Base-by-base conservation (phyloP, 805 yeast species). In the Debaryomyces castellii region DNA sequence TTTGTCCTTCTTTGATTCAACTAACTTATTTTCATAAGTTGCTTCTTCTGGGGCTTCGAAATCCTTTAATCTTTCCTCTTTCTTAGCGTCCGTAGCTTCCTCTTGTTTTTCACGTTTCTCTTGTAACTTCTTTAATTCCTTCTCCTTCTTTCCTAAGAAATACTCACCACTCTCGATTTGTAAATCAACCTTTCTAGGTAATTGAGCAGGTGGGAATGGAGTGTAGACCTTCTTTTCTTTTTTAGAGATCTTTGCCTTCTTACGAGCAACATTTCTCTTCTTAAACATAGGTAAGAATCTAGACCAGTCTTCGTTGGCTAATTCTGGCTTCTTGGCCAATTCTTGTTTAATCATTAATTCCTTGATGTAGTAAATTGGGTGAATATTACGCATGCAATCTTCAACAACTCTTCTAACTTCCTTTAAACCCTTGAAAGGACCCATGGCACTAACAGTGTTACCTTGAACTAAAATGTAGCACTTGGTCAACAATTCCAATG, bases 91-190 rank as follows among this genome's bases (percentile, higher is more conserved):
- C 54, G 85, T 82, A 55, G 78, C 81, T 52, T 81, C 89, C 43
- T 78, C 84, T 63, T 91, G 95, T 57, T 87, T 81, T 44, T 83
- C 88, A 52, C 82, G 80, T 77, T 89, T 88, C 59, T 87, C 91
- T 46, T 82, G 84, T 50, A 85, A 71, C 52, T 82, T 82, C 65
- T 80, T 83, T 54, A 74, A 70, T 49, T 81, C 85, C 74, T 89
- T 89, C 59, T 91, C 96, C 58, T 75, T 81, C 73, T 89, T 87
- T 49, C 89, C 87, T 71, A 94, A 76, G 81, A 94, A 94, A 71
- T 89, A 94, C 68, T 94, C 99, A 81, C 99, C 99, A 74, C 95
- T 84, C 69, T 94, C 99, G 68, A 94, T 90, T 73, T 90, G 96
- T 64, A 91, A 74, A 80, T 94, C 99, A 68, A 94, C 77, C 87